Percentiles rank a stretch among this genome's conserved stretches.
Evolutionary conservation across 2,329 filamentous ascomycete species (phyloP).

Genomic region (Alternaria longipes): DNA sequence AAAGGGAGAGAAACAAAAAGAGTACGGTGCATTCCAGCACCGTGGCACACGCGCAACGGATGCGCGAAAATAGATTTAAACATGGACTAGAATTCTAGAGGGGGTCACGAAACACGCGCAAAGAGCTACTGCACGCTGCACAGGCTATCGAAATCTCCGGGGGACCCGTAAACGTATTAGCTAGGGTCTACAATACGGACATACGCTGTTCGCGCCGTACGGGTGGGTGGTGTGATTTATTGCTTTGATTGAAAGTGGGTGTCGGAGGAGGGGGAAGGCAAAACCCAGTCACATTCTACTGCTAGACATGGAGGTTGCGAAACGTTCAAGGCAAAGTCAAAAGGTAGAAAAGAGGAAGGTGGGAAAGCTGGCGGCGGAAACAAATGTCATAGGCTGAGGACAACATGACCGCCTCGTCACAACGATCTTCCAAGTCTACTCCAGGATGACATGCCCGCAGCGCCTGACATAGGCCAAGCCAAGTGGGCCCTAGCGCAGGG

Average conservation of each 20-base stretch:
- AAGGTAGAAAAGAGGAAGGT: no score
- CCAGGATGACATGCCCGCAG: background rate
- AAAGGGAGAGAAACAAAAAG: background rate
- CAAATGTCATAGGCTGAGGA: background rate
- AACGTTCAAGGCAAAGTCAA: no score
- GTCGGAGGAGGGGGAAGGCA: background rate
- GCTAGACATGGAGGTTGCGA: no score
- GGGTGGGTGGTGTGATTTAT: background rate
- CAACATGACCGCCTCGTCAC: background rate
- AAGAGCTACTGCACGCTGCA: conserved; percentile 16
- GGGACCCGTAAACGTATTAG: conserved; percentile 1
- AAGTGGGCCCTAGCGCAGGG: background rate
- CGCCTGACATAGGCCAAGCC: background rate
- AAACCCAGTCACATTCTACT: no score
- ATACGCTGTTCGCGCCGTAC: background rate
- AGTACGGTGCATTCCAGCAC: background rate
- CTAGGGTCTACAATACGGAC: background rate
- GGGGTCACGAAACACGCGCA: conserved; percentile 10
- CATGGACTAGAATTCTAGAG: background rate
- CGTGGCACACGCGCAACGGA: background rate
- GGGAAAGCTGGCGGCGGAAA: no score
- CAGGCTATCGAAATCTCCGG: conserved; percentile 28
- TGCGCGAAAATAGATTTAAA: conserved; percentile 1
- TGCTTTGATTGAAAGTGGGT: background rate
- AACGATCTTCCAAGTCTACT: no score